Base-by-base conservation (phyloP, 257 asterid species). In the Solanum tacnaense region DNA sequence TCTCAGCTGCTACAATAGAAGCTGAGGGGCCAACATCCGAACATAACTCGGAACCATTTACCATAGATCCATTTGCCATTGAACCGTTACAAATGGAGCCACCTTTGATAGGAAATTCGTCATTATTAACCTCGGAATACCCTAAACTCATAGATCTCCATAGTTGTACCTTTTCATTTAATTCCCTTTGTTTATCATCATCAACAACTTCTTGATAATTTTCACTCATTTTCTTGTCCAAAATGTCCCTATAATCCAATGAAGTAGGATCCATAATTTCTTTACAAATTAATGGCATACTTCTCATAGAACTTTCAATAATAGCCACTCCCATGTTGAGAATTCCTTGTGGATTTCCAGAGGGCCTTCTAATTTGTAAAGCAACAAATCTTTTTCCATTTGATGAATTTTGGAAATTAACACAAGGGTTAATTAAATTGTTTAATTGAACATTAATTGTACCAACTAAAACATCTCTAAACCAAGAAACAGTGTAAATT, bases 11-110 rank as follows among this genome's bases (percentile, higher is more conserved):
- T 90, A 96, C 98, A 25, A 96, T 87, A 1, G 99, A 95, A 6
- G 98, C 98, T 0, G 99, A 96, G 0, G 99, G 99, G n/a, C 96
- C 96, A 35, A 92, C 46, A 35, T 93, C 96, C 3, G 96, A 93
- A 34, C 90, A 87, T 41, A 92, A 56, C 4, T 89, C 88, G 0
- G 96, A 93, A 8, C 93, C 98, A 46, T 92, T 87, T 25, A 92
- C 60, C 31, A 89, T 84, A 6, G 95, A 92, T 5, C 93, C 98
- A 46, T 92, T 87, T 25, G 90, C 60, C 31, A 84, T 39, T 8
- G 92, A 89, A 7, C 89, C 92, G 15, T 87, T 84, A 72, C 88
- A 90, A 13, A 89, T 13, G 3, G 91, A 89, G 23, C 88, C 87
- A 7, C n/a, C 34, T 29, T 81, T 39, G 70, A 83, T 78, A 86